Percentiles rank a stretch among this genome's conserved stretches.
phyloP scores from a whole-genome alignment of 177 flowering plant genomes.

The Vitis hybrid region DNA sequence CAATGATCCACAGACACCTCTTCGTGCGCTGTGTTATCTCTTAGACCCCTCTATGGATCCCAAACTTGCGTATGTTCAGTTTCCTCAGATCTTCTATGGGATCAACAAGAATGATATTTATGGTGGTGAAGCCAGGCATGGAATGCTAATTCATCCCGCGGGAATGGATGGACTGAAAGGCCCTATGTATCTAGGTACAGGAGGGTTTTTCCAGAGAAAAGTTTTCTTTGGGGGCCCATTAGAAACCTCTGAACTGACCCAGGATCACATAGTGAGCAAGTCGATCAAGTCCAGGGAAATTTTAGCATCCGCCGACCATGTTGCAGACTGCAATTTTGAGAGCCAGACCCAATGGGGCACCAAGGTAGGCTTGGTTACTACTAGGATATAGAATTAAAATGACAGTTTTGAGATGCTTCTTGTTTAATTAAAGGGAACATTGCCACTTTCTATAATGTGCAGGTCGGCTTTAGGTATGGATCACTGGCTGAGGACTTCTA shows the following conservation, averaged over 20 bases:
- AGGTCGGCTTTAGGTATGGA: conserved; percentile 13
- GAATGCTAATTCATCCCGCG: conserved; percentile 3
- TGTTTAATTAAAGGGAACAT: too few relatives aligned
- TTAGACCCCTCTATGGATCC: conserved; percentile 5
- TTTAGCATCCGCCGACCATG: conserved; percentile 3
- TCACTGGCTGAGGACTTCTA: conserved; percentile 11
- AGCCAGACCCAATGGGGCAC: neutral
- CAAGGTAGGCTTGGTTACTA: conserved; percentile 3
- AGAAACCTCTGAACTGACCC: neutral
- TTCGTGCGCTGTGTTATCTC: conserved; percentile 16
- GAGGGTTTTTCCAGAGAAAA: conserved; percentile 8
- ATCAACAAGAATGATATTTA: conserved; percentile 28
- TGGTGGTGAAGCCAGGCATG: conserved; percentile 11
- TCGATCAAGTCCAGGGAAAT: neutral
- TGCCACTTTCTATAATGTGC: neutral
- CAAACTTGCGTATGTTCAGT: conserved; percentile 23
- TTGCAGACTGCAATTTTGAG: conserved; percentile 1
- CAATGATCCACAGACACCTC: conserved; percentile 29
- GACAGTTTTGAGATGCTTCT: too few relatives aligned
- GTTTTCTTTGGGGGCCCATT: conserved; percentile 7
- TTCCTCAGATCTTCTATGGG: conserved; percentile 20
- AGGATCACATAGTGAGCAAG: neutral
- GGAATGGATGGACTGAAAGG: conserved; percentile 19
- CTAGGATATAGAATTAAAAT: too few relatives aligned
- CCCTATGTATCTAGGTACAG: conserved; percentile 6